Percentiles rank a stretch among this genome's conserved stretches.
Evolutionary conservation across 495 filamentous ascomycete genomes (phyloP).

Genomic region (Lasiosphaeriaceae sp.): DNA sequence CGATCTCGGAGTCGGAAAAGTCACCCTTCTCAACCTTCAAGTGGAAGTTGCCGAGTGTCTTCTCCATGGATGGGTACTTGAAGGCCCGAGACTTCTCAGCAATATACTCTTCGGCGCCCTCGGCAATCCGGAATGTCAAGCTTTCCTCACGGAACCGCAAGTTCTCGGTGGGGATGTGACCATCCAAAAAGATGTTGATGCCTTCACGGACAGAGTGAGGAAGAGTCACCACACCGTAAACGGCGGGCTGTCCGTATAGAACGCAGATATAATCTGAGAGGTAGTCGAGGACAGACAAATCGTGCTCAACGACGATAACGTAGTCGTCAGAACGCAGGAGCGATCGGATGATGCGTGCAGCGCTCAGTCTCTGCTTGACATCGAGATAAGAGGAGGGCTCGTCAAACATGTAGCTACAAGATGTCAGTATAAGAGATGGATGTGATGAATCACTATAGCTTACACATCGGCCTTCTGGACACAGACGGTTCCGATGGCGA

Average conservation of each 20-base stretch:
- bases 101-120: slow-evolving; percentile 87
- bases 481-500: slow-evolving; percentile 91
- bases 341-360: slow-evolving; percentile 85
- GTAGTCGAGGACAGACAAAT: slow-evolving; percentile 96
- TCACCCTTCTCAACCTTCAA: slow-evolving; percentile 73
- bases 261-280: slow-evolving; percentile 98
- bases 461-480: slow-evolving; percentile 96
- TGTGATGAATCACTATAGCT: slow-evolving; percentile 18
- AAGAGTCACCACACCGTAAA: slow-evolving; percentile 97
- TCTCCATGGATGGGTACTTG: slow-evolving; percentile 84
- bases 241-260: slow-evolving; percentile 89
- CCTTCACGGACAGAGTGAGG: slow-evolving; percentile 95
- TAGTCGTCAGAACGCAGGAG: slow-evolving; percentile 86
- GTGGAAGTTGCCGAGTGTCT: slow-evolving; percentile 88
- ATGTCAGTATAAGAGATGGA: not conserved
- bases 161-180: slow-evolving; percentile 97
- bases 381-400: slow-evolving; percentile 98
- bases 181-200: slow-evolving; percentile 99
- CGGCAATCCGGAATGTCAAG: slow-evolving; percentile 91
- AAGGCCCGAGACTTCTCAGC: slow-evolving; percentile 82
- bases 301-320: slow-evolving; percentile 98
- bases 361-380: slow-evolving; percentile 93
- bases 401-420: slow-evolving; percentile 84
- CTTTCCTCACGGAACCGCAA: slow-evolving; percentile 96
- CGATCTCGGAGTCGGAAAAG: slow-evolving; percentile 96